phyloP scores from a whole-genome alignment of 129 eudicot genomes.

The Dittrichia graveolens region DNA sequence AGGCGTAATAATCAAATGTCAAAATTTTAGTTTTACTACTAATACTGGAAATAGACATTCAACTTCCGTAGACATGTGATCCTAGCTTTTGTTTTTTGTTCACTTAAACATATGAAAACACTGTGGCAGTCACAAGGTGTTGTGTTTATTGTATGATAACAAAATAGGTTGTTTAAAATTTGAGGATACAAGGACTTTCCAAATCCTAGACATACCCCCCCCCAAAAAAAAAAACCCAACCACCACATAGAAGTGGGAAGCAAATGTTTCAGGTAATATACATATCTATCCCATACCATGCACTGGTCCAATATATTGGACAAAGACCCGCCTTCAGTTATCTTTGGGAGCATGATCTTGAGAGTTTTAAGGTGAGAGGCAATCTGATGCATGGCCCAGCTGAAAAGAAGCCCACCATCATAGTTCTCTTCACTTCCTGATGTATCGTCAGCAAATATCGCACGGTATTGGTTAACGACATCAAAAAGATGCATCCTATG shows the following conservation, averaged over 20 bases:
- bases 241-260: too few species aligned
- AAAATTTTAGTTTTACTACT: neutral
- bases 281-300: constrained; percentile 61
- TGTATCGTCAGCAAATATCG: constrained; percentile 95
- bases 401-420: constrained; percentile 98
- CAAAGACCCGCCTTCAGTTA: constrained; percentile 96
- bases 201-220: neutral
- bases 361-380: constrained; percentile 81
- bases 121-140: neutral
- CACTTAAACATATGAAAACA: neutral
- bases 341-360: constrained; percentile 87
- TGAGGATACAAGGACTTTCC: neutral
- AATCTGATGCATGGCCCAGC: constrained; percentile 98
- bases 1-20: neutral
- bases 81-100: neutral
- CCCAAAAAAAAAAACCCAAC: too few species aligned
- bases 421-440: constrained; percentile 97
- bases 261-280: neutral
- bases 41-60: neutral
- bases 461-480: constrained; percentile 97
- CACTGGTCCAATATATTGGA: constrained; percentile 89
- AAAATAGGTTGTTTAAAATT: neutral
- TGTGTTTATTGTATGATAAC: neutral
- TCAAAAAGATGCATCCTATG: constrained; percentile 95
- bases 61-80: neutral